phyloP scores from a whole-genome alignment of 2,329 filamentous ascomycete genomes.

The Purpureocillium takamizusanense region DNA sequence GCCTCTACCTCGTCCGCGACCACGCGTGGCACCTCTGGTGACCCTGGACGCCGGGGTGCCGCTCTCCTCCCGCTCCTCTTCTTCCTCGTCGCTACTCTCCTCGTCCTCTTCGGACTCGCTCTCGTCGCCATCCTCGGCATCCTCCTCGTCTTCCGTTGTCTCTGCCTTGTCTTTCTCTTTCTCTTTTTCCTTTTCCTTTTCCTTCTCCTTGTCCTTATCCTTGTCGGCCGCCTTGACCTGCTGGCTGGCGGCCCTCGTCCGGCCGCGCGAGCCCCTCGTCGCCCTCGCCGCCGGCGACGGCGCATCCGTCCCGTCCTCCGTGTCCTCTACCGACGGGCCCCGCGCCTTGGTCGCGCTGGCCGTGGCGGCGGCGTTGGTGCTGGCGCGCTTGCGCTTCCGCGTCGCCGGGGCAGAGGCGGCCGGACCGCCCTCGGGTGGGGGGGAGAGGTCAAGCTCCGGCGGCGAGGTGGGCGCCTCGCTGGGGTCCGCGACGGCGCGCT shows the following conservation, averaged over 20 bases:
- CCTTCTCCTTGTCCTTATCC: slow-evolving; percentile 16
- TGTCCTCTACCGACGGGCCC: slow-evolving; percentile 38
- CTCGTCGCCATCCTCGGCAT: slow-evolving; percentile 24
- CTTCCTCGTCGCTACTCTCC: slow-evolving; percentile 24
- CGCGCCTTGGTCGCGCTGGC: slow-evolving; percentile 21
- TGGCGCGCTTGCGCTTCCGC: slow-evolving; percentile 38
- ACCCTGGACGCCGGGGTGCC: slow-evolving; percentile 28
- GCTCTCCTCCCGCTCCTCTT: slow-evolving; percentile 23
- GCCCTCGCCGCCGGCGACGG: slow-evolving; percentile 24
- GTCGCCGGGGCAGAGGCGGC: slow-evolving; percentile 14
- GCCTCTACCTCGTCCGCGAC: slow-evolving; percentile 22
- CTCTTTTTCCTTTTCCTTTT: slow-evolving; percentile 24
- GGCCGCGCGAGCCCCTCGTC: slow-evolving; percentile 32
- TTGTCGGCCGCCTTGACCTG: slow-evolving; percentile 21
- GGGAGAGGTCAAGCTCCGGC: slow-evolving; percentile 30
- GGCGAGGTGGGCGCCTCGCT: slow-evolving; percentile 41
- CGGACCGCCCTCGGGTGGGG: slow-evolving; percentile 9
- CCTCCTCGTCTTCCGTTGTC: slow-evolving; percentile 20
- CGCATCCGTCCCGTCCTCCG: slow-evolving; percentile 33
- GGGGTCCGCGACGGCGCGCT: slow-evolving; percentile 31
- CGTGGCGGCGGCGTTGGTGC: slow-evolving; percentile 15
- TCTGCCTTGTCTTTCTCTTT: slow-evolving; percentile 22
- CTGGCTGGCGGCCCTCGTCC: slow-evolving; percentile 33
- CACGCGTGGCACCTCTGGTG: slow-evolving; percentile 24
- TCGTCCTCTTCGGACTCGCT: slow-evolving; percentile 22